Base-by-base conservation (phyloP, 805 yeast genomes). In the Pichia nanzhaoensis region DNA sequence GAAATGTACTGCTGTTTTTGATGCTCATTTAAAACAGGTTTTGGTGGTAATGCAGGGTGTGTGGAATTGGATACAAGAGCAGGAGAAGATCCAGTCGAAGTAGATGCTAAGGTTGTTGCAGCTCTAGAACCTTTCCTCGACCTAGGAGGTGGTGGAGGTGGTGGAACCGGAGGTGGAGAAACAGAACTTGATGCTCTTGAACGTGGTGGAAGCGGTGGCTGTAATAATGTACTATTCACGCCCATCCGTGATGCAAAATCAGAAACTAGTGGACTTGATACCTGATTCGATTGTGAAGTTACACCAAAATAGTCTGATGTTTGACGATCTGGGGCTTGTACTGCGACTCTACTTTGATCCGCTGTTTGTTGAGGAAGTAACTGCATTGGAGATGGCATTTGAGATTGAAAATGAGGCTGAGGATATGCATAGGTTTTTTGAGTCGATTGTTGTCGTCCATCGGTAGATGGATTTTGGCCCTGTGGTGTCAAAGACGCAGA, bases 81-180 rank as follows among this genome's bases (percentile, higher is more conserved):
- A n/a, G 35, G 18, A 14, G 35, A 40, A 8, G 43, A 30, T 30
- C 14, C 28, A 24, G 28, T 30, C 6, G 33, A 14, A 7, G n/a
- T 41, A n/a, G 9, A 22, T 2, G 35, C 12, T 13, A 32, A n/a
- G 8, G 39, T 40, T 4, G 43, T 33, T 32, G 55, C 9, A 48
- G 63, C 49, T 4, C 57, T 50, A 2, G 63, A 57, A n/a, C 43
- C 40, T 39, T 58, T 59, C 34, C 63, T 50, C 1, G 60, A 48
- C 32, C 58, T 50, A 5, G 64, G 63, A 3, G 41, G 41, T n/a
- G 62, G 63, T 7, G 61, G 63, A 14, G 63, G 63, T 6, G 61
- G 60, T 3, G 61, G 63, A 4, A 60, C 55, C 20, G 52, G 51
- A 21, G 54, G 44, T 5, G 54, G 32, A 2, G 55, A 51, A 1